Percentiles rank a stretch among this genome's conserved stretches.
Evolutionary conservation across 176 grass and related monocot genomes (phyloP).

Genomic region (Paspalum notatum): DNA sequence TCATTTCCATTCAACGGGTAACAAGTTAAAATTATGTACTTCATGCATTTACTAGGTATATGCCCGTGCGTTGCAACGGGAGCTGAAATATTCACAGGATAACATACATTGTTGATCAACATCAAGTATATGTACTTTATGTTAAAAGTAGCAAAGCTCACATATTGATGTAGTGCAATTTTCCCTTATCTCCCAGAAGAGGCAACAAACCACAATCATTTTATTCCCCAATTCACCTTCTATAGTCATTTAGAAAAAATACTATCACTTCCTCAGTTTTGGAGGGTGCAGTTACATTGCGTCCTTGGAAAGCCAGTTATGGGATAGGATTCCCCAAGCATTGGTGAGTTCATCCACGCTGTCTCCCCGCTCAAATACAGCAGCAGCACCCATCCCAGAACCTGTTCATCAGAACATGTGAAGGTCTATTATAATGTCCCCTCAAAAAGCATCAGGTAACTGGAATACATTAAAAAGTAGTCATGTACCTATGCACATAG

Average conservation of each 20-base stretch:
- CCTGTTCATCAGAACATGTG: conserved; percentile 46
- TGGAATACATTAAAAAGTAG: not conserved
- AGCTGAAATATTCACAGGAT: too few species aligned
- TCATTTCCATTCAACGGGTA: too few species aligned
- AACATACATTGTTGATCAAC: too few species aligned
- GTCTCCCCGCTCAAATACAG: conserved; percentile 89
- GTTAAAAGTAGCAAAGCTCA: not conserved
- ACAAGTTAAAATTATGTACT: too few species aligned
- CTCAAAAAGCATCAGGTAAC: conserved; percentile 1
- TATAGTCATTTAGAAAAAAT: conserved; percentile 24
- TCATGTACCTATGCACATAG: conserved; percentile 90
- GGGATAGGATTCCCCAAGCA: conserved; percentile 43
- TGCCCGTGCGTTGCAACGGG: too few species aligned
- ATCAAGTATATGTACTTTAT: too few species aligned
- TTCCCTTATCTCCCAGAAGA: not conserved
- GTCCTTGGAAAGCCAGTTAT: conserved; percentile 58
- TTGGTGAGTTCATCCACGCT: conserved; percentile 82
- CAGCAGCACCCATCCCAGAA: conserved; percentile 94
- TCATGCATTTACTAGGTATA: too few species aligned
- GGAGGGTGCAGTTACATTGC: conserved; percentile 31
- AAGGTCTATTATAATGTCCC: not conserved
- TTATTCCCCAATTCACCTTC: conserved; percentile 23
- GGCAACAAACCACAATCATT: not conserved
- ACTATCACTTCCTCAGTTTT: conserved; percentile 1
- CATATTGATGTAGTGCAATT: not conserved